Conservation (phyloP, 805 yeast genomes). For the Lipomyces mesembrius region DNA sequence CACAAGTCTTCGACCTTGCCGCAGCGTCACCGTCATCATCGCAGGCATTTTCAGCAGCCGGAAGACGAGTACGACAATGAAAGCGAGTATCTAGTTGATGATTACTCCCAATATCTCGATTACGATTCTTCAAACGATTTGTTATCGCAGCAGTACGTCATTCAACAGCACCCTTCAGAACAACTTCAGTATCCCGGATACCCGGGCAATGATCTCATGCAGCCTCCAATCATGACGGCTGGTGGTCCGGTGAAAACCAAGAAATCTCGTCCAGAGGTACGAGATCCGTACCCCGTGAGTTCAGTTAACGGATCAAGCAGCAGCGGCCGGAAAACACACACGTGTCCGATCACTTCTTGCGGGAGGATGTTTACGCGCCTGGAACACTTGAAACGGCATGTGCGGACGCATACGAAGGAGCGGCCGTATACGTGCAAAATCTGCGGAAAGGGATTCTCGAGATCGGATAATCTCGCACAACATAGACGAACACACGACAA, state of each 20-base stretch:
- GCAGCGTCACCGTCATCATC: neutral
- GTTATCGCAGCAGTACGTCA: constrained; percentile 12
- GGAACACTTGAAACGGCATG: constrained; percentile 38
- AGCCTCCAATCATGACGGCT: neutral
- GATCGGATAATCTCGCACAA: constrained; percentile 34
- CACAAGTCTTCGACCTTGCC: neutral
- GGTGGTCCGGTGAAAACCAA: constrained; percentile 7
- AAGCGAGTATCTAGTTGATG: constrained; percentile 14
- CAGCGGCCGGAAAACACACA: constrained; percentile 33
- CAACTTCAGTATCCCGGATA: constrained; percentile 12
- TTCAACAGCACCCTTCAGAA: neutral
- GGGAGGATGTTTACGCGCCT: constrained; percentile 34
- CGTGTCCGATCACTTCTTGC: constrained; percentile 36
- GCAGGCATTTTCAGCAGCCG: constrained; percentile 7
- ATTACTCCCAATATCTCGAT: constrained; percentile 23
- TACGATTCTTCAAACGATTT: constrained; percentile 11
- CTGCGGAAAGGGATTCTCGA: constrained; percentile 35
- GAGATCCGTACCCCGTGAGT: constrained; percentile 12
- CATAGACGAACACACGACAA: constrained; percentile 38
- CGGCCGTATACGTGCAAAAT: constrained; percentile 35
- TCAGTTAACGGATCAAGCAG: constrained; percentile 12
- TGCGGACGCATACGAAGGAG: constrained; percentile 38
- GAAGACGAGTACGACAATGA: constrained; percentile 24
- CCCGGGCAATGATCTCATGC: neutral
- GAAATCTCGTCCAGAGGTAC: constrained; percentile 9